Conservation (phyloP, 306 rosid species). For the Canavalia gladiata region DNA sequence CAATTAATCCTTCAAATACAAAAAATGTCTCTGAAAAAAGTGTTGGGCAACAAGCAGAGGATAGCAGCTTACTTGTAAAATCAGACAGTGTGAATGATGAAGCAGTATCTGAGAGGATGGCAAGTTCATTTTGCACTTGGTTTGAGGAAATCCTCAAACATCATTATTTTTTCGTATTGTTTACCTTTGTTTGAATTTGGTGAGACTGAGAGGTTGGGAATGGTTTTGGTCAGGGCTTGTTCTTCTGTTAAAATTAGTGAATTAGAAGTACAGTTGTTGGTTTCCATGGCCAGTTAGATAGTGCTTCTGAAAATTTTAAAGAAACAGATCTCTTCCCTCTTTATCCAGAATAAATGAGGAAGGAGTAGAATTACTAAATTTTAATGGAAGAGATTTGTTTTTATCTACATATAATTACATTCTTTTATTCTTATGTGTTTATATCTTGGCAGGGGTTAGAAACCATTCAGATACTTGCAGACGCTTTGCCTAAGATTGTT, state of each 20-base stretch:
- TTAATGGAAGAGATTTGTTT: background rate
- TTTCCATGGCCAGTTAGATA: constrained; percentile 37
- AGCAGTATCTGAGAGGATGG: constrained; percentile 66
- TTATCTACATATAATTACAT: constrained; percentile 9
- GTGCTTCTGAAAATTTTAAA: constrained; percentile 22
- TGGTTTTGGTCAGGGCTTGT: constrained; percentile 40
- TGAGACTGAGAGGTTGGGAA: constrained; percentile 27
- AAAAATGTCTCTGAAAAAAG: constrained; percentile 55
- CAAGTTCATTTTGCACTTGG: constrained; percentile 57
- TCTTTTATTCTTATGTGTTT: constrained; percentile 39
- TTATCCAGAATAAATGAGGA: constrained; percentile 33
- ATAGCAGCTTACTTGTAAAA: constrained; percentile 51
- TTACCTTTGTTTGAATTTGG: constrained; percentile 26
- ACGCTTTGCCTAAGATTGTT: constrained; percentile 96
- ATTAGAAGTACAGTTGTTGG: constrained; percentile 28
- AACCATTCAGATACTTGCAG: constrained; percentile 93
- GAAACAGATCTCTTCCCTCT: constrained; percentile 13
- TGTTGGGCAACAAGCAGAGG: constrained; percentile 54
- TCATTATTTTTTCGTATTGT: constrained; percentile 22
- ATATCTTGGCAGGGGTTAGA: constrained; percentile 75
- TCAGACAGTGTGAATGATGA: constrained; percentile 58
- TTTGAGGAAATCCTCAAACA: constrained; percentile 33
- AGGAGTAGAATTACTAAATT: constrained; percentile 11
- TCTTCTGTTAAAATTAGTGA: constrained; percentile 42
- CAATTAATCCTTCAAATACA: constrained; percentile 50